These are phyloP conservation scores for Auxenochlorella pyrenoidosa DNA, from an alignment of 139 green algal species.

Conservation along the genomic window DNA sequence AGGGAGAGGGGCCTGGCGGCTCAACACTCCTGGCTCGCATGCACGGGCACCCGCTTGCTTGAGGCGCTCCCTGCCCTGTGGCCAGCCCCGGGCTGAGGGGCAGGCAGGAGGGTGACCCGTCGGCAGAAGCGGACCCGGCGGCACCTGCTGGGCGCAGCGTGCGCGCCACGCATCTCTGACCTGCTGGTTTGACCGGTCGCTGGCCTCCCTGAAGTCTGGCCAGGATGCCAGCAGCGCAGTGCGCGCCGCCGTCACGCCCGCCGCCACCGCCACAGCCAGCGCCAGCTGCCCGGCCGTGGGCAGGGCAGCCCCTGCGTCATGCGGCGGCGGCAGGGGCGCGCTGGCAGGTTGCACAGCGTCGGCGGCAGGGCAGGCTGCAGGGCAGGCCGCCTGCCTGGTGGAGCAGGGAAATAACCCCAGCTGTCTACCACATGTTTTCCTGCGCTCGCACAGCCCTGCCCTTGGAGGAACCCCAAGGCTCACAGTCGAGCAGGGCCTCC, in stretches of 20 bases:
- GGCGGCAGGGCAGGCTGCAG: too few species aligned
- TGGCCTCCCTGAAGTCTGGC: conserved; percentile 71
- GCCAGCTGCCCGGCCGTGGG: conserved; percentile 6
- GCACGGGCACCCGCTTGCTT: too few species aligned
- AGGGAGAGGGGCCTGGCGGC: too few species aligned
- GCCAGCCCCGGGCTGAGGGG: too few species aligned
- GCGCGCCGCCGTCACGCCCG: conserved; percentile 66
- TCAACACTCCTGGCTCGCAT: too few species aligned
- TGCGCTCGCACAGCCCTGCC: too few species aligned
- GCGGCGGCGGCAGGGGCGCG: neutral
- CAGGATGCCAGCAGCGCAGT: conserved; percentile 61
- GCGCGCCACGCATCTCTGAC: too few species aligned
- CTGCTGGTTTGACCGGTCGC: conserved; percentile 74
- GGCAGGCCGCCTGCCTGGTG: too few species aligned
- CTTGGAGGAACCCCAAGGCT: neutral
- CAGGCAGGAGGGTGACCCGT: too few species aligned
- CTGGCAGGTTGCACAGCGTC: too few species aligned
- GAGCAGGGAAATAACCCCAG: neutral
- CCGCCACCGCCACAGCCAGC: conserved; percentile 40
- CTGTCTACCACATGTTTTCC: neutral
- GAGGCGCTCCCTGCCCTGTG: neutral
- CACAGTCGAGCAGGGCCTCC: conserved; percentile 22
- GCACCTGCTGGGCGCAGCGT: too few species aligned
- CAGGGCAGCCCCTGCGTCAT: conserved; percentile 7
- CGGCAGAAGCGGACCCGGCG: too few species aligned